Conservation (phyloP, 768 basidiomycete species). For the Agaricus sinodeliciosus region DNA sequence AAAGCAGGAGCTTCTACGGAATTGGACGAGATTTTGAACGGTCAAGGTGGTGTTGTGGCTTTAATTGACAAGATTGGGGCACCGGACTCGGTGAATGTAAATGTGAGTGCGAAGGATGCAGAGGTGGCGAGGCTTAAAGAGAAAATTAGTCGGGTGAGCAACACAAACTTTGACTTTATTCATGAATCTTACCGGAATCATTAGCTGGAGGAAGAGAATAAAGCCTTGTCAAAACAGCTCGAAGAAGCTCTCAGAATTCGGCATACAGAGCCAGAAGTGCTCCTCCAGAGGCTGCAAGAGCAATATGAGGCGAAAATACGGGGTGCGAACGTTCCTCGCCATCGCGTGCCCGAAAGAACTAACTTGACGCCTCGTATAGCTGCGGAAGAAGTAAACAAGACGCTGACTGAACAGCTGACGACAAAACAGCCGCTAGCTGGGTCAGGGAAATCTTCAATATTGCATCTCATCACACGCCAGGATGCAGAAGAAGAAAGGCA, state of each 20-base stretch:
- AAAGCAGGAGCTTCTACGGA: slow-evolving; percentile 15
- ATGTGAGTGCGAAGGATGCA: slow-evolving; percentile 9
- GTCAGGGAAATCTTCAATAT: slow-evolving; percentile 40
- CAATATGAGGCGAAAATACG: slow-evolving; percentile 46
- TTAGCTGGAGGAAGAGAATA: slow-evolving; percentile 38
- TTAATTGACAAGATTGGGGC: slow-evolving; percentile 5
- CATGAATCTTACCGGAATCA: neutral
- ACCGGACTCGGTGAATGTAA: slow-evolving; percentile 2
- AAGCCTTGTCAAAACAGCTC: slow-evolving; percentile 44
- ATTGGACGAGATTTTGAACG: slow-evolving; percentile 12
- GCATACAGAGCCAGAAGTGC: slow-evolving; percentile 58
- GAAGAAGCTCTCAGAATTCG: slow-evolving; percentile 54
- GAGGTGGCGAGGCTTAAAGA: slow-evolving; percentile 12
- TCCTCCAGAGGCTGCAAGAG: slow-evolving; percentile 38
- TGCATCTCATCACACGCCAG: slow-evolving; percentile 69
- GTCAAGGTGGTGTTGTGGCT: neutral
- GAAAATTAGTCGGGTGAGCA: slow-evolving; percentile 13
- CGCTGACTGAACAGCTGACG: slow-evolving; percentile 48
- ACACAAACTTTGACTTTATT: neutral
- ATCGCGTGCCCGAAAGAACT: neutral
- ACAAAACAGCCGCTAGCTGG: slow-evolving; percentile 48
- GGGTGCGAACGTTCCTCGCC: slow-evolving; percentile 29
- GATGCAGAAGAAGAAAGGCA: slow-evolving; percentile 61
- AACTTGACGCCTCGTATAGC: slow-evolving; percentile 30
- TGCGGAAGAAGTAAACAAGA: slow-evolving; percentile 47